phyloP scores from a whole-genome alignment of 495 filamentous ascomycete species.

The Aspergillus saccharolyticus region DNA sequence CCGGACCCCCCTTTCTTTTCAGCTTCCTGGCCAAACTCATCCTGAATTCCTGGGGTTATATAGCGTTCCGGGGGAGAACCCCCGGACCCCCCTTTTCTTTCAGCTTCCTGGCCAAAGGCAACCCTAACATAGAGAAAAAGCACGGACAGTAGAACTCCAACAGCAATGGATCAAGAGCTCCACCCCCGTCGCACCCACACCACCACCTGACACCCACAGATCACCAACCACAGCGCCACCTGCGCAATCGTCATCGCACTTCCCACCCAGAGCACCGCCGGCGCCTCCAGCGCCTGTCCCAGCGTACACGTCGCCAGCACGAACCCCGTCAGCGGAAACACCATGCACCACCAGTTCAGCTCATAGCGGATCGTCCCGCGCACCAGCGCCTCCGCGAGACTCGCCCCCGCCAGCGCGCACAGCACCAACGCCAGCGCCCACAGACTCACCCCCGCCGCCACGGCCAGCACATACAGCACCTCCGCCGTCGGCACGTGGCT shows the following conservation, averaged over 20 bases:
- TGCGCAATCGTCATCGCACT: slow-evolving; percentile 18
- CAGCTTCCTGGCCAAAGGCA: no score
- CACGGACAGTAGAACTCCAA: no score
- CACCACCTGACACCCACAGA: neutral
- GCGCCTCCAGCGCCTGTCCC: slow-evolving; percentile 25
- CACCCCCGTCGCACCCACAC: neutral
- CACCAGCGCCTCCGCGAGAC: slow-evolving; percentile 24
- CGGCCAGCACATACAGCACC: slow-evolving; percentile 39
- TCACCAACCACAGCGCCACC: slow-evolving; percentile 14
- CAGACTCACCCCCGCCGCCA: slow-evolving; percentile 38
- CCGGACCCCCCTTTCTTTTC: no score
- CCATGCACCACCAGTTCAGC: slow-evolving; percentile 12
- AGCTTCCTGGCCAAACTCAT: no score
- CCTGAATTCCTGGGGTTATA: no score
- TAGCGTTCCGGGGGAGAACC: no score
- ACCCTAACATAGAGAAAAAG: no score
- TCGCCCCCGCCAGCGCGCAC: slow-evolving; percentile 28
- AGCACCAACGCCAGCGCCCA: slow-evolving; percentile 32
- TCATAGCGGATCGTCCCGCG: slow-evolving; percentile 22
- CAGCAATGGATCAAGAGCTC: no score
- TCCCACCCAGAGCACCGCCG: slow-evolving; percentile 26
- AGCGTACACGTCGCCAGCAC: slow-evolving; percentile 30
- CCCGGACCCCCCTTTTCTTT: no score
- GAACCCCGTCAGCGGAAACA: slow-evolving; percentile 33
- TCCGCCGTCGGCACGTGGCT: slow-evolving; percentile 10